Evolutionary conservation across 805 yeast genomes (phyloP).

Genomic region (Wickerhamiella domercqiae): DNA sequence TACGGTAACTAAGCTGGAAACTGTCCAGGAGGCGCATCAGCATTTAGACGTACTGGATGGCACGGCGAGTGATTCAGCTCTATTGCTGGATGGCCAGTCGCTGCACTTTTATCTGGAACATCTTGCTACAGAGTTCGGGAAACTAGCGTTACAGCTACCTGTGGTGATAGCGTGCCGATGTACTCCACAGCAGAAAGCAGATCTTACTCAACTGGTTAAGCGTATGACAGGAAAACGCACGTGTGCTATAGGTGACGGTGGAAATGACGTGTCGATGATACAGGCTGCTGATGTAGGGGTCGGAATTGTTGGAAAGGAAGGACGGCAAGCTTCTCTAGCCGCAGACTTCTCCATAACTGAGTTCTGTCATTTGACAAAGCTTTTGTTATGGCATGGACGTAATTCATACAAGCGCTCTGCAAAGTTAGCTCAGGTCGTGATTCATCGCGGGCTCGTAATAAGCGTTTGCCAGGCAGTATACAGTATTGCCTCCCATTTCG

Average conservation of each 20-base stretch:
- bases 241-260: constrained; percentile 98
- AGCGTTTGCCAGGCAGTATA: constrained; percentile 91
- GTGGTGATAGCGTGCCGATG: constrained; percentile 98
- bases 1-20: constrained; percentile 50
- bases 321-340: constrained; percentile 90
- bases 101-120: constrained; percentile 50
- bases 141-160: constrained; percentile 62
- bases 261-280: constrained; percentile 97
- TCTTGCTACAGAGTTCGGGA: constrained; percentile 47
- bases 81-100: constrained; percentile 89
- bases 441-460: constrained; percentile 87
- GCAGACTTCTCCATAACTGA: constrained; percentile 93
- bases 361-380: constrained; percentile 73
- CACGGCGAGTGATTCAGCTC: constrained; percentile 49
- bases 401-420: constrained; percentile 94
- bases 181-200: constrained; percentile 97
- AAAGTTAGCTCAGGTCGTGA: constrained; percentile 85
- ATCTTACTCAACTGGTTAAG: constrained; percentile 70
- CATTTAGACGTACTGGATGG: constrained; percentile 53
- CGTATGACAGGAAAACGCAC: constrained; percentile 74
- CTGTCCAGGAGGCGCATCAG: constrained; percentile 52
- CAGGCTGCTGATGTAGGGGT: constrained; percentile 98
- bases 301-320: constrained; percentile 98
- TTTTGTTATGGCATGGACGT: constrained; percentile 94
- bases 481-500: constrained; percentile 72